Base-by-base conservation (phyloP, 345 rosid genomes). In the Erucastrum elatum region DNA sequence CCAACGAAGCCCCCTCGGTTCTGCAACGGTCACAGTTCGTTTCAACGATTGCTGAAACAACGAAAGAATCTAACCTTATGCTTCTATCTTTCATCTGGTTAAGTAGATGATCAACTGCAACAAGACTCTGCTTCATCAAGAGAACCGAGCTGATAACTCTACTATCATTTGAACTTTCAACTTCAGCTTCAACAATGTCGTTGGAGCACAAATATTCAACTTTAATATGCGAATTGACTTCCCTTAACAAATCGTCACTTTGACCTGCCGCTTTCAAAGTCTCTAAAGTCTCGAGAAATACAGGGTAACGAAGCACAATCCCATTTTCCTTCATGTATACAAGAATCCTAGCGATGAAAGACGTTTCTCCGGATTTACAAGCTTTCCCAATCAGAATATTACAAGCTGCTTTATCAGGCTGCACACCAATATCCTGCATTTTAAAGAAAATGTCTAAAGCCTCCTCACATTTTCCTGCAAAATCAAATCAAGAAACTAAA, bases 351-450 rank as follows among this genome's bases (percentile, higher is more conserved):
- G 53, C 49, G 30, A 94, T 86, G 59, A 85, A 65, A 66, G 74
- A 72, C 21, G 81, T 84, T 75, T 87, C 88, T 13, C 87, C 76
- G n/a, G 74, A 71, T 82, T 86, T 85, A 79, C 94, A 89, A 76
- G 92, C 89, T 82, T 84, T 90, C 77, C 80, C 83, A 2, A 94
- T 82, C 90, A 91, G 85, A 82, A 91, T 89, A 75, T 89, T 94
- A 84, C 98, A 90, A 34, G 90, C 87, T 58, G 98, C 94, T 88
- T 94, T 94, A 86, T 94, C 98, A 15, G 97, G 96, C 58, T 82
- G 85, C 67, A 90, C 89, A 51, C 90, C 88, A 8, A 88, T 88
- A 44, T 90, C 97, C 85, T 89, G 97, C 97, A 91, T 94, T 72
- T 83, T 86, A 77, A 65, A 78, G 82, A 91, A 94, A 66, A 91